Evolutionary conservation across 495 filamentous ascomycete genomes (phyloP).

Genomic region (Trichoderma orchidacearum): DNA sequence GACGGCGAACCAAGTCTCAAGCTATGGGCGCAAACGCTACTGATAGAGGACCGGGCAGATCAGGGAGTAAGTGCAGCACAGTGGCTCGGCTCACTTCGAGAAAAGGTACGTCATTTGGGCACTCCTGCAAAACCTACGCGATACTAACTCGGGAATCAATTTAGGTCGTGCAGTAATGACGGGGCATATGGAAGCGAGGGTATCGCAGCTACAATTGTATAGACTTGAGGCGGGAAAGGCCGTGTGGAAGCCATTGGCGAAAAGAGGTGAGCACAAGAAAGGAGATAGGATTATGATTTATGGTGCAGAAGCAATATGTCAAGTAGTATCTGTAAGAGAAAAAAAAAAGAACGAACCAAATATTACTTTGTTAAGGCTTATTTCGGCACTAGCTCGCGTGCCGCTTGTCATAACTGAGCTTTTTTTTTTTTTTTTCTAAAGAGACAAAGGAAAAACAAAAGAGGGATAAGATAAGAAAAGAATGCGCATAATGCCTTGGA

Average conservation of each 20-base stretch:
- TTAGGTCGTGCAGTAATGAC: neutral
- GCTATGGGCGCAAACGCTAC: conserved; percentile 89
- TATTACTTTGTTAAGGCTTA: too few relatives aligned
- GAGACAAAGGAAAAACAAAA: too few relatives aligned
- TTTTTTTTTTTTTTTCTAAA: too few relatives aligned
- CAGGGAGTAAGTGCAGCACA: conserved; percentile 83
- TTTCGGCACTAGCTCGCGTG: too few relatives aligned
- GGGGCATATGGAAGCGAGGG: neutral
- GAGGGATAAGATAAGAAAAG: too few relatives aligned
- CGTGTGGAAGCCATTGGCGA: neutral
- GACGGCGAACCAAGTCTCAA: conserved; percentile 92
- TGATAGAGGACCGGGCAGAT: conserved; percentile 92
- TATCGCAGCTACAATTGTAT: conserved; percentile 8
- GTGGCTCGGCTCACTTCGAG: conserved; percentile 83
- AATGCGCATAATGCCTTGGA: too few relatives aligned
- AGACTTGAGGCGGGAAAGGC: conserved; percentile 3
- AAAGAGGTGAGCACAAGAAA: neutral
- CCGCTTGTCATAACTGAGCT: too few relatives aligned
- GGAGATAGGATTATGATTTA: neutral
- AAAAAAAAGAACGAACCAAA: neutral
- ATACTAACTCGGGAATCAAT: neutral
- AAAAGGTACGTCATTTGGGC: conserved; percentile 65
- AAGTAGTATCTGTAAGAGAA: neutral
- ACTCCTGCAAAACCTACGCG: neutral
- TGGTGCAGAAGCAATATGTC: neutral